Evolutionary conservation across 805 yeast genomes (phyloP).

Genomic region (Lipomyces spencermartinsiae): DNA sequence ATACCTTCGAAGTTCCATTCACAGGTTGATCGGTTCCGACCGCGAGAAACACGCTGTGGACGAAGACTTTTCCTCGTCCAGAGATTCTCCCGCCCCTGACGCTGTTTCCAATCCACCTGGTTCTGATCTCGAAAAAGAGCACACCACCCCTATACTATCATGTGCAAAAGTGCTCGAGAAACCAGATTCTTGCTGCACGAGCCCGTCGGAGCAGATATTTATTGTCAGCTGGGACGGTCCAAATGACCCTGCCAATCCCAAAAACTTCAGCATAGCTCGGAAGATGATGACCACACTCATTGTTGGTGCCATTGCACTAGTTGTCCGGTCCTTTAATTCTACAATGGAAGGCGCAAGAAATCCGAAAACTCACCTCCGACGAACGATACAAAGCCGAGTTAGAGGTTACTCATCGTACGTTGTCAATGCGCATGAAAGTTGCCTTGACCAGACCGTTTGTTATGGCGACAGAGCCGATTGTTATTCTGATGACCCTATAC

Average conservation of each 20-base stretch:
- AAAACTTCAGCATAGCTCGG: slow-evolving; percentile 19
- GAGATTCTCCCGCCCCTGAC: slow-evolving; percentile 1
- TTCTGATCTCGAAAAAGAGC: neutral
- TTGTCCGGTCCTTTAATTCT: slow-evolving; percentile 75
- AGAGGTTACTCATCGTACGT: slow-evolving; percentile 49
- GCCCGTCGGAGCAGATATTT: slow-evolving; percentile 13
- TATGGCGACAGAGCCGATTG: slow-evolving; percentile 62
- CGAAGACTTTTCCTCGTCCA: neutral
- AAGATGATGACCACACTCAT: slow-evolving; percentile 25
- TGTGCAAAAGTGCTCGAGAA: neutral
- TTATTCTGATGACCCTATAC: slow-evolving; percentile 59
- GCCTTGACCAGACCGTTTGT: slow-evolving; percentile 62
- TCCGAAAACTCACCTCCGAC: slow-evolving; percentile 57
- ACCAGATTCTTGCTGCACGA: neutral
- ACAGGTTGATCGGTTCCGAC: neutral
- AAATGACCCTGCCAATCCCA: slow-evolving; percentile 33
- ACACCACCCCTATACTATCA: neutral
- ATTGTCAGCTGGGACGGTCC: slow-evolving; percentile 35
- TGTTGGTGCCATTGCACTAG: slow-evolving; percentile 30
- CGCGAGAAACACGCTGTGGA: neutral
- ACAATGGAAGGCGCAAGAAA: slow-evolving; percentile 65
- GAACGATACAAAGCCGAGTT: slow-evolving; percentile 51
- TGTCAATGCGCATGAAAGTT: slow-evolving; percentile 50
- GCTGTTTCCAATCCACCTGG: neutral
- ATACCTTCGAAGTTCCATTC: neutral